A percentile compares a stretch with the other conserved stretches of the same genome.
Conservation (phyloP, 495 filamentous ascomycete genomes). For the Aspergillus affinis region DNA sequence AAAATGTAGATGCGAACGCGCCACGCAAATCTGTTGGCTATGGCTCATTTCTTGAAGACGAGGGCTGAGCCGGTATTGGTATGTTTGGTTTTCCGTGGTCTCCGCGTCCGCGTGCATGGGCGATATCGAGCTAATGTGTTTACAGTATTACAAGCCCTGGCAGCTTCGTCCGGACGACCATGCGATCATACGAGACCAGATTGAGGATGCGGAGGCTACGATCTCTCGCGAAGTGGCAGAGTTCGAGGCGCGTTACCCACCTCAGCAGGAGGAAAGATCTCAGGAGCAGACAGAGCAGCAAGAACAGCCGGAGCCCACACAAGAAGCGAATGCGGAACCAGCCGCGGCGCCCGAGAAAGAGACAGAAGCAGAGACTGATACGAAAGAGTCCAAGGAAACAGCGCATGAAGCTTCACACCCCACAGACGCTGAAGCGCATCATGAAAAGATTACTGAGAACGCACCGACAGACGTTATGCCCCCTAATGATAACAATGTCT, state of each 20-base stretch:
- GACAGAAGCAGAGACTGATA: constrained; percentile 17
- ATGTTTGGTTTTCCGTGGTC: constrained; percentile 29
- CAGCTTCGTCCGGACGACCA: constrained; percentile 64
- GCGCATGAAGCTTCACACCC: constrained; percentile 23
- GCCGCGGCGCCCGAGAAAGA: neutral
- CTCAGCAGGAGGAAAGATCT: constrained; percentile 15
- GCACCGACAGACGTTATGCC: constrained; percentile 16
- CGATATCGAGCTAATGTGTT: neutral
- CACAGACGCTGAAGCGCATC: constrained; percentile 29
- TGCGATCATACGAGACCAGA: constrained; percentile 58
- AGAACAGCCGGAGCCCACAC: constrained; percentile 11
- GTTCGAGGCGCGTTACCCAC: constrained; percentile 42
- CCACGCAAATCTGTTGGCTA: constrained; percentile 69
- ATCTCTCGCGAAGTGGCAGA: constrained; percentile 52
- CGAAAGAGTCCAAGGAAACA: constrained; percentile 21
- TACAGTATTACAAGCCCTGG: constrained; percentile 88
- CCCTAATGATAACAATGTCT: constrained; percentile 18
- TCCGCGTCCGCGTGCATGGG: neutral
- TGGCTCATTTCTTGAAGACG: constrained; percentile 75
- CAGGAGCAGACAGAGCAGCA: constrained; percentile 13
- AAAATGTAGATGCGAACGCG: constrained; percentile 69
- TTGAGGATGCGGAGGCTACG: constrained; percentile 53
- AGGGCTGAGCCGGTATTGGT: constrained; percentile 75
- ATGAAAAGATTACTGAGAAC: constrained; percentile 24
- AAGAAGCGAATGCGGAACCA: constrained; percentile 18